Base-by-base conservation (phyloP, 495 filamentous ascomycete genomes). In the Xylaria longipes region DNA sequence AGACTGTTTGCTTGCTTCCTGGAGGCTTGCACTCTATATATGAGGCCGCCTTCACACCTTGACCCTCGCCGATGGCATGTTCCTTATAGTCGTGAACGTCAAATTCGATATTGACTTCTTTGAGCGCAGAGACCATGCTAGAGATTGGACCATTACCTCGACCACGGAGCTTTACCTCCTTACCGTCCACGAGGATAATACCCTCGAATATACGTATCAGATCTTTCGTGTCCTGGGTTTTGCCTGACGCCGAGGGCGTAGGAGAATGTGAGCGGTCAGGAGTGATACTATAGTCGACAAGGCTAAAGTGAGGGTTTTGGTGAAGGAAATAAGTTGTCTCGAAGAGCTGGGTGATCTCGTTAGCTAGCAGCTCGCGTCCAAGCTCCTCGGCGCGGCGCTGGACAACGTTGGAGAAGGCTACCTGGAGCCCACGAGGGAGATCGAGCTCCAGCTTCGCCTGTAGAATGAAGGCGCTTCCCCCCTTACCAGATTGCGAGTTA, bases 31-130 rank as follows among this genome's bases (percentile, higher is more conserved):
- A 97, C 81, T 98, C 93, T 71, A 99, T 97, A 75, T 94, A 99
- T 14, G 94, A 95, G 17, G 93, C 96, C 43, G 95, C 95, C 85
- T 97, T 97, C 73, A 93, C 92, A 96, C 65, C 94, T 90, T 66
- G 87, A 86, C 62, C 93, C 92, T 17, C 86, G 82, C 69, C 94
- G 73, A 98, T 94, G 33, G 94, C 92, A 82, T 99, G 96, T 79
- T 98, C 97, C 83, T 97, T 98, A 81, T 98, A 99, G 78, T 97
- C 94, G 60, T 89, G 87, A 62, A 99, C 95, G 78, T 99, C 95
- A 1, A 99, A 85, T 74, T 98, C 93, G 58, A 99, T 91, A 39
- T 94, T 93, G n/a, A 99, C 83, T 7, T 86, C 85, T 56, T 88
- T 86, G 29, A 99, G 87, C 9, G 97, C 96, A 72, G 94, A 89